Percentiles rank a stretch among this genome's conserved stretches.
These are phyloP conservation scores for Hypoxylon sp. DNA, from an alignment of 2,329 filamentous ascomycete species.

Conservation along the genomic window DNA sequence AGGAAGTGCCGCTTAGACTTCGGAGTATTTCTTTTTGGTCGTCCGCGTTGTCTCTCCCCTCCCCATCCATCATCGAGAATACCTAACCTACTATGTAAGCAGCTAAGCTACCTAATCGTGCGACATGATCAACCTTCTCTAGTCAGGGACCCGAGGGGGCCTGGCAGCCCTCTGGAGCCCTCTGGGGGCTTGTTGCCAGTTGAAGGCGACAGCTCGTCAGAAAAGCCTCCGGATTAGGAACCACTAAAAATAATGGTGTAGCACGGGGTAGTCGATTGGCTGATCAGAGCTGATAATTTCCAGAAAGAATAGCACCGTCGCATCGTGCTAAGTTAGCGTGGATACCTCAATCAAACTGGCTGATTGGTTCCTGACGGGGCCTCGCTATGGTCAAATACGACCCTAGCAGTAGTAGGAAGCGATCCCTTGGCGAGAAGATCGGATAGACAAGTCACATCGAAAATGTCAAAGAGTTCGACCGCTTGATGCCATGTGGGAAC, in stretches of 20 bases:
- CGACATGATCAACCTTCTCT: constrained; percentile 37
- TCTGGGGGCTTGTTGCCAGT: constrained; percentile 12
- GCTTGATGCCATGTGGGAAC: constrained; percentile 22
- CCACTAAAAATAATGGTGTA: constrained; percentile 33
- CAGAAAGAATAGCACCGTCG: constrained; percentile 38
- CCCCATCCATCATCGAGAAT: constrained; percentile 26
- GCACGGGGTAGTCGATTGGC: constrained; percentile 31
- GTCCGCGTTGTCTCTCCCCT: constrained; percentile 23
- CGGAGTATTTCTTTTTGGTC: constrained; percentile 39
- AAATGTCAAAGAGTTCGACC: constrained; percentile 27
- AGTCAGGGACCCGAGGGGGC: background rate
- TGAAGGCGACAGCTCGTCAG: constrained; percentile 30
- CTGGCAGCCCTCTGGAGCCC: too few species aligned
- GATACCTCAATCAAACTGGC: constrained; percentile 37
- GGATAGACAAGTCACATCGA: constrained; percentile 27
- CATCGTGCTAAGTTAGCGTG: constrained; percentile 35
- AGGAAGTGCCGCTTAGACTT: constrained; percentile 22
- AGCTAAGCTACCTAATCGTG: constrained; percentile 36
- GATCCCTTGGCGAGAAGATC: constrained; percentile 43
- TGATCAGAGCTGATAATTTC: constrained; percentile 38
- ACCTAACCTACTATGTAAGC: too few species aligned
- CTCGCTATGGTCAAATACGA: constrained; percentile 37
- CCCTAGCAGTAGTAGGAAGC: constrained; percentile 42
- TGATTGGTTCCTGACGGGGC: constrained; percentile 37
- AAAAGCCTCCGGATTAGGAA: constrained; percentile 37